These are phyloP conservation scores for Biscogniauxia marginata DNA, from an alignment of 2,329 filamentous ascomycete genomes.

Conservation along the genomic window DNA sequence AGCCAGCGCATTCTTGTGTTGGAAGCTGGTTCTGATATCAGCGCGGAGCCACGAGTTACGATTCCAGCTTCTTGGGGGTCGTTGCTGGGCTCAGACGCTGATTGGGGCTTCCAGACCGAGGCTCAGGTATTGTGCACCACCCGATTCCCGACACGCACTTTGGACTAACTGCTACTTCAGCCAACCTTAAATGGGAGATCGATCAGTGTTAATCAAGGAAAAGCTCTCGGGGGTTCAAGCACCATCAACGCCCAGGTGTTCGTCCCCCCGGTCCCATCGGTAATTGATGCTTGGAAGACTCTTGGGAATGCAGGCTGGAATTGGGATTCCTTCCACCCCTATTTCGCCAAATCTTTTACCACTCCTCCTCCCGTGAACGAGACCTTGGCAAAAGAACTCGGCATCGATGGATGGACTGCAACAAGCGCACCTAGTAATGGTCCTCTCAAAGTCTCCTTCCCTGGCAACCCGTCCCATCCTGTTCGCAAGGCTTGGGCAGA, in stretches of 20 bases:
- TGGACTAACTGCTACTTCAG: neutral
- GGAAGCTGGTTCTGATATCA: conserved; percentile 16
- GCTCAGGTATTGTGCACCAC: conserved; percentile 14
- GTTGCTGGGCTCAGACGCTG: conserved; percentile 5
- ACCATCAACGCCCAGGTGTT: conserved; percentile 6
- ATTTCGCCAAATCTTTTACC: conserved; percentile 28
- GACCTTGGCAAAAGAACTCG: conserved; percentile 2
- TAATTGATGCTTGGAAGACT: conserved; percentile 35
- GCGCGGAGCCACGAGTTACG: conserved; percentile 9
- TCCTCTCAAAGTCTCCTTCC: conserved; percentile 8
- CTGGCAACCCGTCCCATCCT: conserved; percentile 2
- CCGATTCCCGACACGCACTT: too few species aligned
- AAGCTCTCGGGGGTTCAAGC: conserved; percentile 7
- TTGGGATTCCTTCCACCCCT: conserved; percentile 32
- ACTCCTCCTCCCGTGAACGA: conserved; percentile 1
- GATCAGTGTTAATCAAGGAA: conserved; percentile 4
- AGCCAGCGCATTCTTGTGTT: conserved; percentile 14
- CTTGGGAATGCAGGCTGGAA: conserved; percentile 40
- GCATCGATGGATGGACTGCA: conserved; percentile 7
- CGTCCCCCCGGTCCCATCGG: conserved; percentile 1
- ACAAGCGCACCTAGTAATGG: neutral
- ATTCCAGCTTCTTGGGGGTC: conserved; percentile 8
- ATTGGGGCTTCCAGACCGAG: conserved; percentile 13
- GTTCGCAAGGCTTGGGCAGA: conserved; percentile 7
- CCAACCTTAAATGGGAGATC: conserved; percentile 1